Conservation (phyloP, 495 filamentous ascomycete species). For the Penicillium alfredii region DNA sequence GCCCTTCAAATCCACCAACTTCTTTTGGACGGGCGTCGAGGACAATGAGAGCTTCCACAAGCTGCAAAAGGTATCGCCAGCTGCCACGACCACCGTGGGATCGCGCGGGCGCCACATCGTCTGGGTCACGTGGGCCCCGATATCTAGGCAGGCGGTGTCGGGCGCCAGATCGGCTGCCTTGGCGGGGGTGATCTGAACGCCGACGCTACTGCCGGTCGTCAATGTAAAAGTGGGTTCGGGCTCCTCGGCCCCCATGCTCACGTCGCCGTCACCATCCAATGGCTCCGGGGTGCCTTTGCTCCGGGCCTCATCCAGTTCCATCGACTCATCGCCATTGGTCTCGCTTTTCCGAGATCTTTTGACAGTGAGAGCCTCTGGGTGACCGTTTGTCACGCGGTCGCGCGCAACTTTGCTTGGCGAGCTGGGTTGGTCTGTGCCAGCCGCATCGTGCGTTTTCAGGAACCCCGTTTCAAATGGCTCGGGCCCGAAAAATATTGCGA, state of each 20-base stretch:
- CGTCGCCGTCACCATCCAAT: constrained; percentile 40
- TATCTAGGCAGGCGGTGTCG: constrained; percentile 58
- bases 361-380: too few relatives aligned
- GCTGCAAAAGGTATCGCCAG: constrained; percentile 72
- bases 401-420: constrained; percentile 35
- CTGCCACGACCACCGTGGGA: constrained; percentile 66
- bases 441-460: constrained; percentile 26
- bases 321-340: constrained; percentile 54
- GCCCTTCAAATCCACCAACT: constrained; percentile 30
- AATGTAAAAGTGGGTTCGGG: constrained; percentile 53
- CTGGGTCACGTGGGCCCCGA: constrained; percentile 61
- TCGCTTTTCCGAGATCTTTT: too few relatives aligned
- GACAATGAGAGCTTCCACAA: constrained; percentile 62
- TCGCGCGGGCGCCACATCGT: constrained; percentile 73
- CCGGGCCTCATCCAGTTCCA: constrained; percentile 37
- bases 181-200: constrained; percentile 56
- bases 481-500: constrained; percentile 47
- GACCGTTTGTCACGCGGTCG: constrained; percentile 42
- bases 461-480: constrained; percentile 32
- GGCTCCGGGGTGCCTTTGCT: constrained; percentile 8
- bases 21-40: constrained; percentile 34
- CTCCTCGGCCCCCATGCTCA: constrained; percentile 37
- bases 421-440: constrained; percentile 26
- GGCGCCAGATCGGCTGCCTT: constrained; percentile 58
- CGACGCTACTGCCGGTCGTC: constrained; percentile 61